Evolutionary conservation across 2,329 filamentous ascomycete species (phyloP), one percentile per base, ranked within the genome.

Genomic region (Monilinia laxa): DNA sequence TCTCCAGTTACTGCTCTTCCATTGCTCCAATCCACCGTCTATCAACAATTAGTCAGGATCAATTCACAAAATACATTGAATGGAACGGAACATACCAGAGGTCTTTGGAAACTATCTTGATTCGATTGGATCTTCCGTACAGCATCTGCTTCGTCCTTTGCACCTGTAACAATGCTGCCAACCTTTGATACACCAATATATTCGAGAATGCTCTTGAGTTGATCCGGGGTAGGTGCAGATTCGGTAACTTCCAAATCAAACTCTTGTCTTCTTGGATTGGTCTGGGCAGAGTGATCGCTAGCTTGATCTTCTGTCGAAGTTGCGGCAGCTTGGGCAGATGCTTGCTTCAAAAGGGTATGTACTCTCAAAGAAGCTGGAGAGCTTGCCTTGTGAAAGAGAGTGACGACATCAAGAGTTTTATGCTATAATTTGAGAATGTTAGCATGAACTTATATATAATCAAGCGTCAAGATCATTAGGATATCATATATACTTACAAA

Each of bases 11-110:
- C 82, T 57, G 89, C 94, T 77, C 87, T 90, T 71, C 93, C 95
- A 77, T 94, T 93, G 77, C 90, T 92, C 95, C 95, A 98, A 77
- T 98, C 94, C 63, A 98, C 94, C 67, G 90, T 80, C 85, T 83
- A 70, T 38, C 47, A 28, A 51, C 45, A 51, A 69, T 77, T 74
- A 76, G 76, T 67, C 64, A 69, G 64, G 49, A 63, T 35, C 6
- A 23, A 65, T n/a, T 10, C 49, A 20, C 14, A 25, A 3, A 11
- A 56, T 45, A 14, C 2, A 25, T 18, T 23, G 40, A 4, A 49
- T 7, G 7, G 23, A 47, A 63, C 40, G 62, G 28, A 66, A 84
- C 90, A 75, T 81, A 95, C 91, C 77, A 97, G 80, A 35, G 94
- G 94, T 71, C 89, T 81, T 74, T 90, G 81, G 78, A 98, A 93